phyloP scores from a whole-genome alignment of 805 yeast species.

The Candida peoriensis region DNA sequence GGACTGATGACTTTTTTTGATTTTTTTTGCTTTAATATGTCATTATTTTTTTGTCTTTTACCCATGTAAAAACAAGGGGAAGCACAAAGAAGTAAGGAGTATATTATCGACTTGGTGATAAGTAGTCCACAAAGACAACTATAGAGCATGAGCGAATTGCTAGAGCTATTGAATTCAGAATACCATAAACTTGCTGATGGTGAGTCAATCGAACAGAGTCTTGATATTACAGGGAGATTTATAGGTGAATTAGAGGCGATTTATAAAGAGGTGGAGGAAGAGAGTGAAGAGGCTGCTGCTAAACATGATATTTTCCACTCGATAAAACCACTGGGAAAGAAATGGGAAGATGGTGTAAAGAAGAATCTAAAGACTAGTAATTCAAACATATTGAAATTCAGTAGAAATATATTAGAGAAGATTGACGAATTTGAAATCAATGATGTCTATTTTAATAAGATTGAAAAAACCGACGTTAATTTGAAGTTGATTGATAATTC shows the following conservation, averaged over 20 bases:
- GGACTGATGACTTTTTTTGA: no score
- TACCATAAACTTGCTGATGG: not conserved
- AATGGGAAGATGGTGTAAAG: not conserved
- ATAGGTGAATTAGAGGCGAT: not conserved
- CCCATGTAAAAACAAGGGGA: no score
- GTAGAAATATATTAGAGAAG: conserved; percentile 24
- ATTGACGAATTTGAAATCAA: conserved; percentile 29
- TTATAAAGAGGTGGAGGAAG: conserved; percentile 1
- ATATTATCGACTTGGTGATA: not conserved
- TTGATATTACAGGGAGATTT: not conserved
- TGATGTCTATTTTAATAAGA: conserved; percentile 29
- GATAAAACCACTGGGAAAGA: not conserved
- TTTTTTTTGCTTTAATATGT: no score
- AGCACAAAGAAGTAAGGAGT: no score
- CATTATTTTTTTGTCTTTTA: no score
- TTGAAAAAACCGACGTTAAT: conserved; percentile 19
- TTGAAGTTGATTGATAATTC: conserved; percentile 33
- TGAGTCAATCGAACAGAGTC: not conserved
- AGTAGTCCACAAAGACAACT: not conserved
- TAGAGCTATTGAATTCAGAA: conserved; percentile 1
- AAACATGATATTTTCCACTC: not conserved
- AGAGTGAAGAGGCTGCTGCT: conserved; percentile 1
- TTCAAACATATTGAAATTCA: conserved; percentile 24
- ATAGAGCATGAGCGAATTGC: not conserved
- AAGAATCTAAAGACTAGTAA: conserved; percentile 24